Evolutionary conservation across 2,329 filamentous ascomycete genomes (phyloP).

Genomic region (Clarireedia homoeocarpa): DNA sequence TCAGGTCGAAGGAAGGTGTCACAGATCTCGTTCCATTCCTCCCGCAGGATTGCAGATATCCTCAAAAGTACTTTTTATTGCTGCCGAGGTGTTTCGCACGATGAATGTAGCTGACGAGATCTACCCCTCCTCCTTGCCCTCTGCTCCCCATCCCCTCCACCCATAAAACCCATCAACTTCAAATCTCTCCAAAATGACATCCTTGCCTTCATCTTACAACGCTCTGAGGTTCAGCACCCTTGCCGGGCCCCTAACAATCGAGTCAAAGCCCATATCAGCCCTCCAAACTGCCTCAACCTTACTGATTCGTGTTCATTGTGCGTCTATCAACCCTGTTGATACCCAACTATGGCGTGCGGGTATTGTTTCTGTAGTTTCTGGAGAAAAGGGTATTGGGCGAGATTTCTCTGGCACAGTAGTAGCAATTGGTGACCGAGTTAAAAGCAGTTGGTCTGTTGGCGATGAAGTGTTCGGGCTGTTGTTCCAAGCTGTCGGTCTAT

Average conservation of each 20-base stretch:
- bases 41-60: too few species aligned
- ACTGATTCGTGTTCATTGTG: constrained; percentile 23
- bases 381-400: constrained; percentile 26
- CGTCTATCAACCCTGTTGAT: constrained; percentile 28
- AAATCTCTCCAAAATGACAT: neutral
- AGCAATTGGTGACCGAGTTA: constrained; percentile 28
- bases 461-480: constrained; percentile 32
- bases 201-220: constrained; percentile 1
- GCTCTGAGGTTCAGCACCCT: constrained; percentile 17
- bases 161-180: neutral
- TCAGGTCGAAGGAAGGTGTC: too few species aligned
- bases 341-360: constrained; percentile 25
- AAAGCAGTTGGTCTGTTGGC: constrained; percentile 26
- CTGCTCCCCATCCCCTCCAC: neutral
- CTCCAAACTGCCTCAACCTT: constrained; percentile 21
- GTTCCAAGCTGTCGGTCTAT: constrained; percentile 20
- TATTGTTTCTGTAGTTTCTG: constrained; percentile 20
- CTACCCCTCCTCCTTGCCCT: neutral
- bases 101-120: neutral
- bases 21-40: too few species aligned
- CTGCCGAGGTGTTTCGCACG: neutral
- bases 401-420: constrained; percentile 29
- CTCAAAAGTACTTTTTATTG: too few species aligned
- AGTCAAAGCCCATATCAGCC: constrained; percentile 19
- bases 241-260: constrained; percentile 15